Conservation (phyloP, 2,329 filamentous ascomycete species). For the Xylariaceae sp. region DNA sequence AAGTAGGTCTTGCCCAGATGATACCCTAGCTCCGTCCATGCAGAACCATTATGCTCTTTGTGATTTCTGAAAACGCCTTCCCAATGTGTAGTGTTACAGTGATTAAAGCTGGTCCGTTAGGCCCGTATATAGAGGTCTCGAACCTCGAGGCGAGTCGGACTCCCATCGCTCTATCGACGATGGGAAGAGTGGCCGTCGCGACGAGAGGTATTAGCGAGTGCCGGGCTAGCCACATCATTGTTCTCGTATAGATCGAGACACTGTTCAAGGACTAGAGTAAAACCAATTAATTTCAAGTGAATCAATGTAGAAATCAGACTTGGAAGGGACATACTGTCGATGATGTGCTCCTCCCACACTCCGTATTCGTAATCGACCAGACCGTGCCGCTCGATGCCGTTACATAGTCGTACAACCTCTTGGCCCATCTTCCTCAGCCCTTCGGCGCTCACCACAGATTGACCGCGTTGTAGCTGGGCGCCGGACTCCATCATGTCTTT, state of each 20-base stretch:
- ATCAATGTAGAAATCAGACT: not conserved
- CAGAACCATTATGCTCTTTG: constrained; percentile 20
- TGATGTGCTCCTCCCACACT: constrained; percentile 91
- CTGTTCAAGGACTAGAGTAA: constrained; percentile 31
- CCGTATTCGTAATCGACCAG: constrained; percentile 97
- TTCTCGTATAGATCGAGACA: constrained; percentile 47
- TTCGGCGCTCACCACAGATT: constrained; percentile 65
- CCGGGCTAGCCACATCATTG: constrained; percentile 34
- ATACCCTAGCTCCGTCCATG: constrained; percentile 24
- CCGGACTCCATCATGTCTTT: constrained; percentile 68
- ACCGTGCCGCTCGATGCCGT: constrained; percentile 85
- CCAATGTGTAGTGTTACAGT: constrained; percentile 24
- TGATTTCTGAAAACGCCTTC: constrained; percentile 24
- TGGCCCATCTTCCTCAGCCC: constrained; percentile 76
- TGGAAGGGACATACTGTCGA: constrained; percentile 61
- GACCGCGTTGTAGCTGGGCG: constrained; percentile 54
- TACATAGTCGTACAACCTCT: constrained; percentile 78
- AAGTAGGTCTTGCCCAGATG: constrained; percentile 16
- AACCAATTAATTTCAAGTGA: constrained; percentile 11
- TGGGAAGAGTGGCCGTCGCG: constrained; percentile 21
- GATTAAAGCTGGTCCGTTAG: constrained; percentile 13
- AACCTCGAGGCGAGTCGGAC: constrained; percentile 17
- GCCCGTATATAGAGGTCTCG: not conserved
- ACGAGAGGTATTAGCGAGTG: constrained; percentile 20
- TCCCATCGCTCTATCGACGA: constrained; percentile 4